These are phyloP conservation scores for Chrysanthemum makinoi DNA, from an alignment of 129 eudicot genomes.

Conservation along the genomic window DNA sequence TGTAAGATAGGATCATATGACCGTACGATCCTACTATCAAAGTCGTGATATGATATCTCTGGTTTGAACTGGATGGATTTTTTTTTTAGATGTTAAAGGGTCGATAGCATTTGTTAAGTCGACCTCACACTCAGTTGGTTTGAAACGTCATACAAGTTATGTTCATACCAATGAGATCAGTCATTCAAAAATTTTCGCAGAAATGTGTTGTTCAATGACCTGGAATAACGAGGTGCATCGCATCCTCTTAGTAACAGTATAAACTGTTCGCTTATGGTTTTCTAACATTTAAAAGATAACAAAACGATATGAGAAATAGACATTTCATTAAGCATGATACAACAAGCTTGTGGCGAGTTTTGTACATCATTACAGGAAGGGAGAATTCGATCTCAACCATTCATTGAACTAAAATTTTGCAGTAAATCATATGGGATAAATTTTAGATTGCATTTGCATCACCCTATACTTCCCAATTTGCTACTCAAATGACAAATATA, in stretches of 20 bases:
- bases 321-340: slow-evolving; percentile 13
- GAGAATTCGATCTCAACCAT: slow-evolving; percentile 11
- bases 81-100: no score
- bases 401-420: slow-evolving; percentile 16
- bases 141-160: no score
- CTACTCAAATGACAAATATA: slow-evolving; percentile 18
- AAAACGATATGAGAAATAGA: not conserved
- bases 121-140: no score
- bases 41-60: no score
- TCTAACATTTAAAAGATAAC: not conserved
- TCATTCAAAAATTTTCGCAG: no score
- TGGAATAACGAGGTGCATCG: not conserved
- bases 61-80: no score
- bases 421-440: slow-evolving; percentile 16
- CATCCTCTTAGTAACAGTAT: no score
- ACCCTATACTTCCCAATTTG: slow-evolving; percentile 23
- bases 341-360: slow-evolving; percentile 15
- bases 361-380: slow-evolving; percentile 12
- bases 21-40: no score
- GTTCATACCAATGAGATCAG: no score
- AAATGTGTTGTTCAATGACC: not conserved
- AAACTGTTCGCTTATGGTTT: not conserved
- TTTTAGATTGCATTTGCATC: slow-evolving; percentile 28
- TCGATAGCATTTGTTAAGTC: no score
- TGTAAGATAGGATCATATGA: no score